Percentiles rank a stretch among this genome's conserved stretches.
phyloP scores from a whole-genome alignment of 169 alveolate species.

The Pseudocohnilembus persalinus region DNA sequence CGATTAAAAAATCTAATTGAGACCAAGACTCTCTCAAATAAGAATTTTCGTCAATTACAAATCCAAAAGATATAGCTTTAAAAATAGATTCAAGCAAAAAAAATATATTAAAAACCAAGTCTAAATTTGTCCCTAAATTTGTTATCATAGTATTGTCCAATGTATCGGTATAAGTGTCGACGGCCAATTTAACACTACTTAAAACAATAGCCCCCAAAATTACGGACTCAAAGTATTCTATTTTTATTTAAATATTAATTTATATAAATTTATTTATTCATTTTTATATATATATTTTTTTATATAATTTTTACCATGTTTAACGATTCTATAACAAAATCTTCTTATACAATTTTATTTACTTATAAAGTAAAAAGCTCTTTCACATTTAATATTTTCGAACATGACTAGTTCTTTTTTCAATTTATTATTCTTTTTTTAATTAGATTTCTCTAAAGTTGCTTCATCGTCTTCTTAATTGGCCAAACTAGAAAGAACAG shows the following conservation, averaged over 20 bases:
- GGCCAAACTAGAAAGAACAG: background rate
- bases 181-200: constrained; percentile 51
- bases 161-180: constrained; percentile 54
- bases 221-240: constrained; percentile 14
- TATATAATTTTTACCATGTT: constrained; percentile 49
- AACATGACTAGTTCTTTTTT: constrained; percentile 7
- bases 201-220: constrained; percentile 53
- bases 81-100: constrained; percentile 62
- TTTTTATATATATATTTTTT: background rate
- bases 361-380: constrained; percentile 49
- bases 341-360: constrained; percentile 53
- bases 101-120: constrained; percentile 55
- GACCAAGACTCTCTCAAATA: constrained; percentile 80
- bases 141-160: constrained; percentile 21
- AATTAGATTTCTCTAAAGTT: background rate
- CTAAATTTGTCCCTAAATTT: constrained; percentile 40
- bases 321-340: constrained; percentile 47
- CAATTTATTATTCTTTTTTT: background rate
- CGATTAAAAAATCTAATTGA: constrained; percentile 75
- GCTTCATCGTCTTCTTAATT: background rate
- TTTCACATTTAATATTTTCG: constrained; percentile 50
- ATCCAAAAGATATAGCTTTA: constrained; percentile 75
- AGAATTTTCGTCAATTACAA: constrained; percentile 53
- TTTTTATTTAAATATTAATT: background rate
- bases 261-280: background rate